These are phyloP conservation scores for Scheffersomyces cryptocercus DNA, from an alignment of 1,139 yeast species.

Conservation along the genomic window DNA sequence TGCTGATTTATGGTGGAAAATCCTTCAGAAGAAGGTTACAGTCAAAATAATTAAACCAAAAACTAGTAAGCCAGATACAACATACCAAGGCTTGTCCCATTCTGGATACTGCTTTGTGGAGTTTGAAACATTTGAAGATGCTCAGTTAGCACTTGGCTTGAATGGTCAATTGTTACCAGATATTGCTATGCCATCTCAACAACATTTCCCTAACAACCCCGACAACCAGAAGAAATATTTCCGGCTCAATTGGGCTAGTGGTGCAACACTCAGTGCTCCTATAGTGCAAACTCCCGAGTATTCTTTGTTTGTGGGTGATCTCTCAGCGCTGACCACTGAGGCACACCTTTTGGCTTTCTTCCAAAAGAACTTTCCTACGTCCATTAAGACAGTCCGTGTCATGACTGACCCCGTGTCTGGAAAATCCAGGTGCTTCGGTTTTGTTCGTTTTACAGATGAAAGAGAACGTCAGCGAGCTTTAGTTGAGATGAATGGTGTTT, in stretches of 20 bases:
- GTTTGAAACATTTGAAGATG: conserved; percentile 62
- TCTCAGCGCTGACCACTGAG: conserved; percentile 72
- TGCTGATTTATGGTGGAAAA: conserved; percentile 58
- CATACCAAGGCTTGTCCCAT: conserved; percentile 41
- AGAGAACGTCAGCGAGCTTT: conserved; percentile 65
- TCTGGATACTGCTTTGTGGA: conserved; percentile 78
- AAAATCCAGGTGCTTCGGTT: conserved; percentile 74
- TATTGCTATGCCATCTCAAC: conserved; percentile 50
- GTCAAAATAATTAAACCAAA: conserved; percentile 59
- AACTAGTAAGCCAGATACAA: conserved; percentile 25
- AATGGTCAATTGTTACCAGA: conserved; percentile 68
- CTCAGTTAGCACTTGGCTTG: conserved; percentile 61
- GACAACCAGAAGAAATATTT: conserved; percentile 61
- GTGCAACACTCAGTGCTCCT: conserved; percentile 58
- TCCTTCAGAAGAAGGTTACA: conserved; percentile 40
- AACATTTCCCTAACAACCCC: conserved; percentile 42
- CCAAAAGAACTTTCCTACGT: conserved; percentile 58
- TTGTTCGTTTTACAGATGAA: conserved; percentile 66
- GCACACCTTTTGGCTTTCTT: conserved; percentile 67
- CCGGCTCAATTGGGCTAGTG: conserved; percentile 74
- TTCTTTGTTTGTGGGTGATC: conserved; percentile 77
- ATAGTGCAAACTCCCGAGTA: conserved; percentile 54
- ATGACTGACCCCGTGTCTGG: conserved; percentile 79
- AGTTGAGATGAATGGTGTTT: conserved; percentile 71
- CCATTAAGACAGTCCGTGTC: conserved; percentile 67